Evolutionary conservation across 1,139 yeast genomes (phyloP), one percentile per base, ranked within the genome.

Genomic region (Groenewaldozyma sp.): DNA sequence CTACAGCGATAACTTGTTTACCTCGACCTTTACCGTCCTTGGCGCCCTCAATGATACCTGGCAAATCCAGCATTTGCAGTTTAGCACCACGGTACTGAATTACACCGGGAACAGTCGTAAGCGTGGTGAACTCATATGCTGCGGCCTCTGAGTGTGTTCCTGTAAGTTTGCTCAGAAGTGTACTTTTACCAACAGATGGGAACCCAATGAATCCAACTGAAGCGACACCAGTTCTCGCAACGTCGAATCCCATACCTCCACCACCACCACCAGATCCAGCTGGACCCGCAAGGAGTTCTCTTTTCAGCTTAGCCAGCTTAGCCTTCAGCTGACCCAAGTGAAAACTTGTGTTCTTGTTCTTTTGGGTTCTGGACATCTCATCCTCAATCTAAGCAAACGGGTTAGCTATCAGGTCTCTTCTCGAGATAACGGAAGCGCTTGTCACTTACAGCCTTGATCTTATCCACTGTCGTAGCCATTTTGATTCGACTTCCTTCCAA

Each of bases 11-110:
- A 45, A 91, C 98, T 66, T 91, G 98, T 54, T 80, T 83, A 74
- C 99, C 99, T 70, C 99, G 78, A 69, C 99, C 98, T 63, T 88
- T 83, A 65, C 98, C 98, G 57, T 91, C 97, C 54, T 88, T 88
- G 43, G 98, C 99, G 63, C 98, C 98, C 64, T 93, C 97, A 53
- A 91, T 91, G 56, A 91, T 91, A 61, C 99, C 99, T 3, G 99
- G 99, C 54, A 91, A 73, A 74, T 91, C 99, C 58, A 91, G 70
- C 94, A 93, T 86, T 66, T 91, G 99, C 50, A 91, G 80, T 67
- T 86, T 88, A 37, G 98, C 97, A 56, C 99, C 99, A 54, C 87
- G 86, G 60, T 86, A 88, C 62, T 83, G 82, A 57, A 91, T 86
- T 36, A 86, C 84, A 63, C 98, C 98, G 0, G 97, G 97, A 42